phyloP scores from a whole-genome alignment of 2,329 filamentous ascomycete species.

The Diaporthe batatas region DNA sequence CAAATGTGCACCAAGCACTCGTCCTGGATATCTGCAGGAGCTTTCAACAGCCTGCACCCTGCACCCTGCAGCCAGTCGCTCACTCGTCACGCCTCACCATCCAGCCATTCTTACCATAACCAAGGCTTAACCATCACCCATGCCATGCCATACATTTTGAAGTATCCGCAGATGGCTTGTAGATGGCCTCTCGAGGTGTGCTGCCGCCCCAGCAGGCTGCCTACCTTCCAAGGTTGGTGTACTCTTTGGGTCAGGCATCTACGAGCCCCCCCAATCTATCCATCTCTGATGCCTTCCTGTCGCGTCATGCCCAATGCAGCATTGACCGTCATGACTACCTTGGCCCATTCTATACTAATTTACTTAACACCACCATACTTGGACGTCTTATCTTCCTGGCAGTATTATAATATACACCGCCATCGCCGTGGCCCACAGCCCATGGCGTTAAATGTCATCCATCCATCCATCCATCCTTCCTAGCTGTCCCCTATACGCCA shows the following conservation, averaged over 20 bases:
- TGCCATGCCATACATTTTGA: neutral
- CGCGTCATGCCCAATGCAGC: constrained; percentile 20
- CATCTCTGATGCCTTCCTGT: constrained; percentile 2
- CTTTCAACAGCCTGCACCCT: constrained; percentile 3
- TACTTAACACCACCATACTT: no score
- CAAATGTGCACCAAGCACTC: neutral
- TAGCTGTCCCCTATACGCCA: neutral
- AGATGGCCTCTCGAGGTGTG: neutral
- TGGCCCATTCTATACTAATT: neutral
- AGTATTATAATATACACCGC: no score
- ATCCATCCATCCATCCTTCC: no score
- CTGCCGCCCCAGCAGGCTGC: neutral
- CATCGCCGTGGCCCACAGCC: no score
- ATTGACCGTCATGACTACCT: neutral
- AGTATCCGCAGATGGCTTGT: no score
- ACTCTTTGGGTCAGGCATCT: neutral
- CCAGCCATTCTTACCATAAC: neutral
- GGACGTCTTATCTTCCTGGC: no score
- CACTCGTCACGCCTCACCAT: neutral
- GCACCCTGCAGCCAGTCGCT: neutral
- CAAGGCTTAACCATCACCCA: neutral
- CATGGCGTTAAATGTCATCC: no score
- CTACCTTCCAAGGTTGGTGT: no score
- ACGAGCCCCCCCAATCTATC: neutral
- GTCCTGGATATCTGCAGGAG: neutral